phyloP scores from a whole-genome alignment of 192 early-diverging fungal genomes.

The Mortierella claussenii region DNA sequence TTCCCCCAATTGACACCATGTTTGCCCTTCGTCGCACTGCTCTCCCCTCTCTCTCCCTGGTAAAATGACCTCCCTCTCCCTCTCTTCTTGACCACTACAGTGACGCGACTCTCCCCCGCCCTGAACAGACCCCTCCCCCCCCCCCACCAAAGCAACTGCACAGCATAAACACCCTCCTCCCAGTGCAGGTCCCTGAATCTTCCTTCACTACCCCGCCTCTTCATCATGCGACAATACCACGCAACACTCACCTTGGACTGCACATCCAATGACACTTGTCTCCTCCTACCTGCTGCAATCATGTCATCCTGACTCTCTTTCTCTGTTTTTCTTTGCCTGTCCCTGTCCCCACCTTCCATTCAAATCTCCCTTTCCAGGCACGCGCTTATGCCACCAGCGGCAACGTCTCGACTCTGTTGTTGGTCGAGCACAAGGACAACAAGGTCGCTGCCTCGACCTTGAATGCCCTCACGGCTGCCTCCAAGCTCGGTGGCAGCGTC shows the following conservation, averaged over 20 bases:
- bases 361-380: slow-evolving; percentile 7
- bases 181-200: slow-evolving; percentile 15
- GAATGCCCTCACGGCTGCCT: slow-evolving; percentile 90
- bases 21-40: slow-evolving; percentile 49
- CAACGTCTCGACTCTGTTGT: slow-evolving; percentile 80
- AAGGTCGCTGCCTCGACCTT: slow-evolving; percentile 76
- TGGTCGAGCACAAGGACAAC: slow-evolving; percentile 90
- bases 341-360: background rate
- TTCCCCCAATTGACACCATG: slow-evolving; percentile 10
- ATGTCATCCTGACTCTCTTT: background rate
- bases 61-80: slow-evolving; percentile 12
- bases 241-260: background rate
- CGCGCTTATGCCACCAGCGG: slow-evolving; percentile 62
- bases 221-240: slow-evolving; percentile 11
- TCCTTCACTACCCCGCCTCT: too few species aligned
- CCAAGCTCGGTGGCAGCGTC: slow-evolving; percentile 80
- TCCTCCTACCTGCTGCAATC: background rate
- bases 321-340: background rate
- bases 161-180: background rate
- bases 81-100: background rate
- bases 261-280: background rate
- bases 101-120: too few species aligned
- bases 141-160: too few species aligned
- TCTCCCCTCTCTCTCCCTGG: slow-evolving; percentile 46
- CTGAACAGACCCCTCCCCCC: too few species aligned